Conservation (phyloP, 192 early-diverging fungal species). For the Coemansia sp. region DNA sequence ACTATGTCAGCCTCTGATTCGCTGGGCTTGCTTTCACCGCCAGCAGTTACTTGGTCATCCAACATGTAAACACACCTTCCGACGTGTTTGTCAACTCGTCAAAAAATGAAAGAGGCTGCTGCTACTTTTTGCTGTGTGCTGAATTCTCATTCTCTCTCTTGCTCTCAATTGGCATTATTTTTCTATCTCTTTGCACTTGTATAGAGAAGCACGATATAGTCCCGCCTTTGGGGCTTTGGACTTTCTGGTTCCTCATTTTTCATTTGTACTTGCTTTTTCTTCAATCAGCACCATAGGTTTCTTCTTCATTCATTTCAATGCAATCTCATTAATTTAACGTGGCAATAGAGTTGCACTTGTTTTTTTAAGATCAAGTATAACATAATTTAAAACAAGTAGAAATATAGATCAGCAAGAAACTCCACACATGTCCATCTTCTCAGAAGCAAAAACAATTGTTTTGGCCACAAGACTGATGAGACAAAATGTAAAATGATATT, state of each 20-base stretch:
- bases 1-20: conserved; percentile 31
- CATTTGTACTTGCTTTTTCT: not conserved
- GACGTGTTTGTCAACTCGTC: not conserved
- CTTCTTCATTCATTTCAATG: conserved; percentile 1
- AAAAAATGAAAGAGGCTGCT: not conserved
- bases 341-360: not conserved
- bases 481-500: not conserved
- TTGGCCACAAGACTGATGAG: not conserved
- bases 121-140: not conserved
- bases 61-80: conserved; percentile 35
- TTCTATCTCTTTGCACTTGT: conserved; percentile 38
- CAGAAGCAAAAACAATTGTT: not conserved
- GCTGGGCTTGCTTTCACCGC: conserved; percentile 48
- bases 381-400: no score
- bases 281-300: conserved; percentile 2
- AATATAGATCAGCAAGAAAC: no score
- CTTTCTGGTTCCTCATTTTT: not conserved
- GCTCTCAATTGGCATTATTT: conserved; percentile 16
- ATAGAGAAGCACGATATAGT: conserved; percentile 18
- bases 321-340: conserved; percentile 1
- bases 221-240: not conserved
- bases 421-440: not conserved
- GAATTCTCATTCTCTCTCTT: conserved; percentile 4
- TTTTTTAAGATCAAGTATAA: no score
- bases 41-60: conserved; percentile 46